Percentiles rank a stretch among this genome's conserved stretches.
Evolutionary conservation across 1,284 basidiomycete species (phyloP).

Genomic region (Neolentinus lepideus): DNA sequence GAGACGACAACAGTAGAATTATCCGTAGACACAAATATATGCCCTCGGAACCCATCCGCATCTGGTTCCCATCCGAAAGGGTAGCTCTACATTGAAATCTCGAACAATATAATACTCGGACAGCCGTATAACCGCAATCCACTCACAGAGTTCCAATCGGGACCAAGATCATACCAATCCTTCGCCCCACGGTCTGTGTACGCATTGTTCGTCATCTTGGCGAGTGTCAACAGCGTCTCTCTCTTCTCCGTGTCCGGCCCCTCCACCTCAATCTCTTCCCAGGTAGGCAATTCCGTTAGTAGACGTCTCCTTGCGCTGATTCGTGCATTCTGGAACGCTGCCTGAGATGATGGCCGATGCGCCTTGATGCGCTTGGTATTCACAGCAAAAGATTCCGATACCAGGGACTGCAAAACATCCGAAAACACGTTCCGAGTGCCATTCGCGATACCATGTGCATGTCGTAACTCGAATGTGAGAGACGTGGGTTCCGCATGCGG

Average conservation of each 20-base stretch:
- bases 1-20: conserved; percentile 88
- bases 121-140: not conserved
- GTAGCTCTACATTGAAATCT: conserved; percentile 38
- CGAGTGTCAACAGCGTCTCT: conserved; percentile 74
- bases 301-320: conserved; percentile 15
- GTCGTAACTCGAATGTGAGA: conserved; percentile 56
- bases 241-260: conserved; percentile 72
- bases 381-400: conserved; percentile 27
- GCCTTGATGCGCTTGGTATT: conserved; percentile 30
- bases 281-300: conserved; percentile 33
- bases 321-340: conserved; percentile 31
- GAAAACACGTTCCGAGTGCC: conserved; percentile 51
- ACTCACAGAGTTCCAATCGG: conserved; percentile 58
- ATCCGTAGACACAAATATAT: conserved; percentile 79
- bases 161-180: conserved; percentile 75
- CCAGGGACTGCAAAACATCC: conserved; percentile 33
- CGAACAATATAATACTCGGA: not conserved
- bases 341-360: conserved; percentile 44
- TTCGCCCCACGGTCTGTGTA: conserved; percentile 58
- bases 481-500: conserved; percentile 7
- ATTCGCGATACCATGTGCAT: conserved; percentile 53
- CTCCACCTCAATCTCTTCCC: conserved; percentile 54
- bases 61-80: conserved; percentile 93
- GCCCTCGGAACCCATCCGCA: conserved; percentile 84
- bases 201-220: conserved; percentile 94